Evolutionary conservation across 2,329 filamentous ascomycete species (phyloP).

Genomic region (Botryotinia convoluta): DNA sequence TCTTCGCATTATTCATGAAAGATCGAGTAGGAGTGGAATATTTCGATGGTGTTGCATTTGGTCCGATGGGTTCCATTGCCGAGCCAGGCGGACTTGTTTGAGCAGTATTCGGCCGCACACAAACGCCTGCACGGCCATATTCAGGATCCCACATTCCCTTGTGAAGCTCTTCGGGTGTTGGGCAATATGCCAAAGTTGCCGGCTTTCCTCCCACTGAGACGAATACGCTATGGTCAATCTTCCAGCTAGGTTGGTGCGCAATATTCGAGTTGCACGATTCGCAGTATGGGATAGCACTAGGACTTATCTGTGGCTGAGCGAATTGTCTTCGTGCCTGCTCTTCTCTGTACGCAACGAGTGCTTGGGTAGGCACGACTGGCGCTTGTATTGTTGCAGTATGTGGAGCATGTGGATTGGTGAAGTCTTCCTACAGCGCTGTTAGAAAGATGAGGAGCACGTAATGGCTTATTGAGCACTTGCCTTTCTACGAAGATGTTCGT

Average conservation of each 20-base stretch:
- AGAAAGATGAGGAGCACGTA: neutral
- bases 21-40: constrained; percentile 14
- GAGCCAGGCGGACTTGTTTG: neutral
- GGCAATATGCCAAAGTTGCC: constrained; percentile 18
- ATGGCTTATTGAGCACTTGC: constrained; percentile 32
- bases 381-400: constrained; percentile 48
- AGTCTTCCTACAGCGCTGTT: constrained; percentile 33
- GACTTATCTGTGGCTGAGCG: constrained; percentile 15
- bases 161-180: constrained; percentile 22
- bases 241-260: constrained; percentile 22
- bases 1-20: constrained; percentile 12
- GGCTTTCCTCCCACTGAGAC: constrained; percentile 21
- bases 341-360: constrained; percentile 41
- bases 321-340: constrained; percentile 22
- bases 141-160: constrained; percentile 22
- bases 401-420: constrained; percentile 48
- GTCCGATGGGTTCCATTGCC: neutral
- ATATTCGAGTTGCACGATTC: constrained; percentile 19
- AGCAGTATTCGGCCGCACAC: neutral
- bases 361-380: constrained; percentile 43
- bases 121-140: constrained; percentile 21
- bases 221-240: constrained; percentile 25
- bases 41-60: neutral
- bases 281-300: constrained; percentile 7
- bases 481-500: constrained; percentile 46